phyloP scores from a whole-genome alignment of 192 early-diverging fungal species.

The Funneliformis geosporum region DNA sequence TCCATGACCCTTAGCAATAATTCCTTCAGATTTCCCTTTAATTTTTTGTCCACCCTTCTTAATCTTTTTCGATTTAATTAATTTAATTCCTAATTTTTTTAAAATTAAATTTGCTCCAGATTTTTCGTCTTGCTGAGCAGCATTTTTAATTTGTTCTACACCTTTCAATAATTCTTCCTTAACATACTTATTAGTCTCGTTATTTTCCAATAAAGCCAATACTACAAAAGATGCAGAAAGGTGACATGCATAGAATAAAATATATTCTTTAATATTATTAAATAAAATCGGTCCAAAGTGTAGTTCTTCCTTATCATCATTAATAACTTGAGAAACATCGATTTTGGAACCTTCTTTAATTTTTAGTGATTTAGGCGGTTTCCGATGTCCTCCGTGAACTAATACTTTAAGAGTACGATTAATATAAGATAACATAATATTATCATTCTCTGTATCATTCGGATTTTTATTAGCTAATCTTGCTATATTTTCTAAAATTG shows the following conservation, averaged over 20 bases:
- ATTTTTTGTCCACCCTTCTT: background rate
- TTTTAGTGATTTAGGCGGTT: background rate
- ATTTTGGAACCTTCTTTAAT: background rate
- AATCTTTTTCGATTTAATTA: background rate
- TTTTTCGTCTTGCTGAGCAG: background rate
- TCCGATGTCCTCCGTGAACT: slow-evolving; percentile 39
- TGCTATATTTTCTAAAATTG: slow-evolving; percentile 44
- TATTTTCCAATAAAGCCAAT: slow-evolving; percentile 45
- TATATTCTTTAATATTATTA: slow-evolving; percentile 36
- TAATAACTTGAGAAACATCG: slow-evolving; percentile 35
- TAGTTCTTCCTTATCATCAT: slow-evolving; percentile 37
- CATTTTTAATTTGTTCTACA: background rate
- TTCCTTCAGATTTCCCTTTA: background rate
- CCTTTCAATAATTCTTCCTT: background rate
- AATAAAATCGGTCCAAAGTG: slow-evolving; percentile 41
- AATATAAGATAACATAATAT: slow-evolving; percentile 49
- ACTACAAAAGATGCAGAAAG: slow-evolving; percentile 41
- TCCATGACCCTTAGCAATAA: too few relatives aligned
- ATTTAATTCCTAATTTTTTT: background rate
- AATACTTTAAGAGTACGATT: slow-evolving; percentile 56
- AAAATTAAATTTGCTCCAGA: slow-evolving; percentile 5
- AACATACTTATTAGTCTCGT: slow-evolving; percentile 40
- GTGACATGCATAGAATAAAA: slow-evolving; percentile 37
- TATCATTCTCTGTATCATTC: slow-evolving; percentile 38
- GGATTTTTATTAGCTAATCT: slow-evolving; percentile 41